Conservation (phyloP, 2,329 filamentous ascomycete species). For the Periconia macrospinosa region DNA sequence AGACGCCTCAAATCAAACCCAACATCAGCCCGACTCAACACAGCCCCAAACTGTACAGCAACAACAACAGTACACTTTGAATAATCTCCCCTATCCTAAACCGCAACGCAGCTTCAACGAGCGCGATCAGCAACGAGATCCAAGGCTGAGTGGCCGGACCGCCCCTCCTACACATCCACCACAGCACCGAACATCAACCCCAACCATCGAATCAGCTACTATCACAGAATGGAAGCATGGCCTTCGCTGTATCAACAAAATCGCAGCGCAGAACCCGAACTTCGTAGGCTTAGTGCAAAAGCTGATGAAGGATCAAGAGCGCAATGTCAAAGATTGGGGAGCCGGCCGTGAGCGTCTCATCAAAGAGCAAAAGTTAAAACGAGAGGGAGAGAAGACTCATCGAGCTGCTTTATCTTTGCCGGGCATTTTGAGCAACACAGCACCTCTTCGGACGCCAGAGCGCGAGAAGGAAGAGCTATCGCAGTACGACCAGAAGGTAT, state of each 20-base stretch:
- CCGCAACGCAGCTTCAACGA: slow-evolving; percentile 5
- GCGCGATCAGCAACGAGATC: slow-evolving; percentile 20
- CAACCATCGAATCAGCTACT: slow-evolving; percentile 48
- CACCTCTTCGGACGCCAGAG: slow-evolving; percentile 43
- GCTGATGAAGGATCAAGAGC: slow-evolving; percentile 65
- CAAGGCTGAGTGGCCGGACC: slow-evolving; percentile 21
- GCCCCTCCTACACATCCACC: slow-evolving; percentile 15
- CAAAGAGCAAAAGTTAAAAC: slow-evolving; percentile 54
- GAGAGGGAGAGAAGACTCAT: slow-evolving; percentile 56
- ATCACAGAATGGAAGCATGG: slow-evolving; percentile 54
- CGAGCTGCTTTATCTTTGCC: slow-evolving; percentile 53
- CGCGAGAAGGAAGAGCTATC: slow-evolving; percentile 58
- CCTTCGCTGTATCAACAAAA: slow-evolving; percentile 51
- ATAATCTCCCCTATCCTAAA: slow-evolving; percentile 5
- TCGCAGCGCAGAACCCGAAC: slow-evolving; percentile 47
- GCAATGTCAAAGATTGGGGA: slow-evolving; percentile 65
- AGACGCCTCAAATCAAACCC: slow-evolving; percentile 6
- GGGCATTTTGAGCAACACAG: slow-evolving; percentile 24
- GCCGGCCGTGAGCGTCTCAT: slow-evolving; percentile 55
- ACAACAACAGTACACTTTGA: background rate
- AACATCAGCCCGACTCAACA: slow-evolving; percentile 12
- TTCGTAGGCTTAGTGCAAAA: slow-evolving; percentile 46
- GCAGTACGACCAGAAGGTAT: slow-evolving; percentile 64
- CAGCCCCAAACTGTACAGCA: slow-evolving; percentile 8
- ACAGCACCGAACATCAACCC: slow-evolving; percentile 20